Base-by-base conservation (phyloP, 1,139 yeast genomes). In the Candida neerlandica region DNA sequence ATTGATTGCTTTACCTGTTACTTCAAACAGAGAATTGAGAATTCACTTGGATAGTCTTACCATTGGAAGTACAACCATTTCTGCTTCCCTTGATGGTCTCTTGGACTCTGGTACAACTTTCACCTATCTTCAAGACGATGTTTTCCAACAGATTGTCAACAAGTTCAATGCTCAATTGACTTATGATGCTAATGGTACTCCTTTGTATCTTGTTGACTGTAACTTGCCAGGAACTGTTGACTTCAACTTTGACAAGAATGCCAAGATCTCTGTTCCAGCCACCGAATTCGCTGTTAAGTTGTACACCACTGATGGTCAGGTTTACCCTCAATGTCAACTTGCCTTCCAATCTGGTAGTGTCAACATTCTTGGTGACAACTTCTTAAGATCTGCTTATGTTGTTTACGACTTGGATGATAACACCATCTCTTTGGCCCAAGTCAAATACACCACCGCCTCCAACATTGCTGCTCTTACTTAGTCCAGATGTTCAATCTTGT, bases 101-200 rank as follows among this genome's bases (percentile, higher is more conserved):
- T 57, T 64, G 29, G 70, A 66, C 49, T 58, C 67, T 15, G 70
- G 70, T 47, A 55, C 68, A 7, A 67, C 78, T 23, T 61, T 71
- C 40, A 54, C 68, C 16, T 58, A 61, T 53, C 52, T 73, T 21
- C 57, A 69, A 5, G 21, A 51, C 3, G 43, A 46, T 3, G 52
- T 67, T 27, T 58, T 60, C 14, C 16, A 48, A 1, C 51, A 51
- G 5, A 40, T 74, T 45, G 70, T 58, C 30, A 56, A 56, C 3
- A 55, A 57, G 3, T 55, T 64, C 27, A 65, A 65, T 15, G 67
- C 44, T 32, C 14, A 40, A 18, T 23, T 32, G 3, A 37, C 23
- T 14, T 14, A 18, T 18, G 39, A 44, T 6, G 21, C 26, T 4
- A 18, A 26, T 14, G 49, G 43, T 12, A 19, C 32, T 19, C 27